Evolutionary conservation across 2,329 filamentous ascomycete genomes (phyloP), one percentile per base, ranked within the genome.

Genomic region (Nothophoma quercina): DNA sequence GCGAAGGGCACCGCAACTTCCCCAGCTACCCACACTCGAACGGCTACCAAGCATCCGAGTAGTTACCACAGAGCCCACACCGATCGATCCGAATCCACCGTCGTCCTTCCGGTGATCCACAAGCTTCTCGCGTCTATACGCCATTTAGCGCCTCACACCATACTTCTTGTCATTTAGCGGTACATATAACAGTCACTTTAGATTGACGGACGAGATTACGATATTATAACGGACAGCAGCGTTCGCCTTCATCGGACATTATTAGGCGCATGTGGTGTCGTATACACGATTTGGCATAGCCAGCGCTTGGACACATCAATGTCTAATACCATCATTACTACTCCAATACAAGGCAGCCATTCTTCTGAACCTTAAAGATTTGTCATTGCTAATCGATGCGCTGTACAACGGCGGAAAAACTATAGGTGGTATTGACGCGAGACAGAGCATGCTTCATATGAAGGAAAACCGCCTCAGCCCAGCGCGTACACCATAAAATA

Each of bases 41-140:
- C 58, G 75, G 8, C 47, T 79, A 16, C 78, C 78, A 0, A 78
- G 75, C 40, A 79, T 80, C 42, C 72, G 75, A 9, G 72, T 79
- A 16, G 72, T 79, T 22, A 77, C 75, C 1, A 69, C 74, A 8
- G 76, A 72, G 32, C 60, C 60, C 10, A 63, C 63, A 21, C 64
- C 65, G 2, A 54, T 64, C 1, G 59, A 67, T 19, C 46, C 45
- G 1, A 38, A 61, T n/a, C 45, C 51, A 13, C 44, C 40, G 3
- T 55, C 51, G 3, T 45, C 59, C 2, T 44, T 61, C 13, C 41
- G 57, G 35, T 62, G 38, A 56, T 28, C 16, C 7, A 8, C 5
- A 18, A 6, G 5, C 21, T 16, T 13, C 10, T 29, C 5, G 15
- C 26, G 41, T 19, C 5, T 26, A 15, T 28, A 46, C 19, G 22